Evolutionary conservation across 345 rosid genomes (phyloP), one percentile per base, ranked within the genome.

Genomic region (Gossypium anomalum): DNA sequence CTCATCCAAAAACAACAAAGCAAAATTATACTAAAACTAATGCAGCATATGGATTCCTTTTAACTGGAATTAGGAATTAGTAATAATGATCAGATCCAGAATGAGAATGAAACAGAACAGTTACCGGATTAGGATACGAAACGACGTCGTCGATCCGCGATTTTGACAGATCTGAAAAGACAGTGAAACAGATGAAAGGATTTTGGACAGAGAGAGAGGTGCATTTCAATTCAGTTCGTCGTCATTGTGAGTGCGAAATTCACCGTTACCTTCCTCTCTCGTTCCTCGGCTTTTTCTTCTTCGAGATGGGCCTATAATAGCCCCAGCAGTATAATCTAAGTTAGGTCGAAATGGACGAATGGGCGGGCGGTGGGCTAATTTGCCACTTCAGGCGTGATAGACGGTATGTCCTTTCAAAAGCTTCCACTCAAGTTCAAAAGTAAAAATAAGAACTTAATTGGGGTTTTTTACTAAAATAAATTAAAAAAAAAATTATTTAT

Each of bases 111-210:
- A 52, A 52, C 17, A 47, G 47, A 29, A 29, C 53, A 9, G 27
- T 29, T 70, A 53, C 73, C 73, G 29, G 45, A 52, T 52, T 51
- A 4, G 13, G 27, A 38, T 11, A 4, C 17, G 47, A 57, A 52
- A 52, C 48, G 7, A 52, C 61, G 73, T 53, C 73, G 47, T 5
- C 10, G 47, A 17, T 1, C 15, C 0, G 17, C 73, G n/a, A 58
- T 52, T 13, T 2, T 25, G 25, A 44, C 76, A 60, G 76, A 73
- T 73, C 76, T 60, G 76, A 17, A 45, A 27, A 47, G 25, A 52
- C 19, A 44, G 16, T 16, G 44, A 20, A 43, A 44, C 11, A 45
- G 52, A 44, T 9, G 20, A 49, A 41, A 14, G 55, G n/a, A 43
- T 61, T 68, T 48, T 23, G 55, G 47, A 72, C 7, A 3, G 27